These are phyloP conservation scores for Phytophthora pluvialis DNA, from an alignment of 352 stramenopile species.

Conservation along the genomic window DNA sequence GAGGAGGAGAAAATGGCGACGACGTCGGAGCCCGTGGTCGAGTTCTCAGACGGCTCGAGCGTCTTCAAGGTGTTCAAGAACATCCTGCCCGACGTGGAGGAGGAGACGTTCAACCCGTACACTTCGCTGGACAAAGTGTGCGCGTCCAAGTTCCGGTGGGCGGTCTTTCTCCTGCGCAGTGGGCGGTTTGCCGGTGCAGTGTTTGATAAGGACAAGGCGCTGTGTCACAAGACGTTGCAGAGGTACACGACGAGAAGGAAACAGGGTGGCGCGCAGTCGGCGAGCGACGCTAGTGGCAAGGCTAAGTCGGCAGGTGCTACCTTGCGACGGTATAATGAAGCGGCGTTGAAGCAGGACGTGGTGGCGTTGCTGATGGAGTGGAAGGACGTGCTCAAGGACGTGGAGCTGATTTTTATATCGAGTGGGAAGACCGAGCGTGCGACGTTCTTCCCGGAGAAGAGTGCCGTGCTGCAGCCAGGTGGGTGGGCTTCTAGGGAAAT, in stretches of 20 bases:
- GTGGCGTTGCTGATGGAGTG: constrained; percentile 79
- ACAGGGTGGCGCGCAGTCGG: constrained; percentile 93
- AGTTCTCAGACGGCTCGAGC: constrained; percentile 76
- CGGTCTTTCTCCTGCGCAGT: constrained; percentile 91
- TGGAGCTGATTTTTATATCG: constrained; percentile 78
- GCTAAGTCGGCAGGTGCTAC: constrained; percentile 94
- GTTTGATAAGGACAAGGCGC: constrained; percentile 88
- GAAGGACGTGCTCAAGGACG: constrained; percentile 61
- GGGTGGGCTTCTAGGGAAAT: not conserved
- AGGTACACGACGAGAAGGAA: constrained; percentile 94
- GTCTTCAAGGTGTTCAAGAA: constrained; percentile 88
- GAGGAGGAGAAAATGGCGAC: constrained; percentile 56
- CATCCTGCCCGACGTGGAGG: constrained; percentile 50
- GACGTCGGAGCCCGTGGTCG: constrained; percentile 73
- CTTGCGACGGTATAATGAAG: constrained; percentile 93
- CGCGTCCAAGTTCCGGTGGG: constrained; percentile 73
- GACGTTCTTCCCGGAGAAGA: constrained; percentile 85
- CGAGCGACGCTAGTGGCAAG: constrained; percentile 84
- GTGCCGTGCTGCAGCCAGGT: constrained; percentile 56
- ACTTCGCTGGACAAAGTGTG: constrained; percentile 54
- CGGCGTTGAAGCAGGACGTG: constrained; percentile 91
- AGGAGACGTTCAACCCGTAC: constrained; percentile 72
- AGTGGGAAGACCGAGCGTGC: constrained; percentile 73
- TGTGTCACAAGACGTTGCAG: constrained; percentile 93
- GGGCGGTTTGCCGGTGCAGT: constrained; percentile 92